Percentiles rank a stretch among this genome's conserved stretches.
phyloP scores from a whole-genome alignment of 768 basidiomycete species.

The Pulveroboletus ravenelii region DNA sequence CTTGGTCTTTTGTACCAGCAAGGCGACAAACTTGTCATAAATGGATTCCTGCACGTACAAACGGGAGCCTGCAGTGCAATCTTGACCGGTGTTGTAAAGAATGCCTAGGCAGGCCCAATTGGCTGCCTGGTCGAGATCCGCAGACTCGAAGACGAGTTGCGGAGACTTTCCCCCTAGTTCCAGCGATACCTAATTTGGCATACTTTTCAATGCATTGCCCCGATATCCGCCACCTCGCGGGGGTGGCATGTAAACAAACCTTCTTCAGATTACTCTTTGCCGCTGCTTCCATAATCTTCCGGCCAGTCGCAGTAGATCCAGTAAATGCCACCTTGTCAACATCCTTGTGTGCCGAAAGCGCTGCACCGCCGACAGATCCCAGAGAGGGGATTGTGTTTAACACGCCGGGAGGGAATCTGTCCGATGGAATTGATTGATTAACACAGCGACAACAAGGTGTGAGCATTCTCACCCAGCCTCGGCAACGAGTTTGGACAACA shows the following conservation, averaged over 20 bases:
- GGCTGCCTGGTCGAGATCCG: constrained; percentile 82
- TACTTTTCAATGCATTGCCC: constrained; percentile 8
- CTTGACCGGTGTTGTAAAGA: constrained; percentile 87
- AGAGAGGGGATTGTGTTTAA: constrained; percentile 84
- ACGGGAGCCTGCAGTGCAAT: constrained; percentile 90
- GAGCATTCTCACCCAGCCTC: constrained; percentile 67
- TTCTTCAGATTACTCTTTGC: constrained; percentile 94
- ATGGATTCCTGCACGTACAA: constrained; percentile 84
- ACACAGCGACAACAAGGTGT: constrained; percentile 9
- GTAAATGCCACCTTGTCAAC: constrained; percentile 97
- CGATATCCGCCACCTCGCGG: constrained; percentile 20
- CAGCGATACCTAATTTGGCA: constrained; percentile 60
- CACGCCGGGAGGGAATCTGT: constrained; percentile 86
- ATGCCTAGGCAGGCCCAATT: constrained; percentile 85
- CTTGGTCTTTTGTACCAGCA: constrained; percentile 63
- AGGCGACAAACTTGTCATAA: constrained; percentile 76
- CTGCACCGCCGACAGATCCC: constrained; percentile 79
- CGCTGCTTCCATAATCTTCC: constrained; percentile 88
- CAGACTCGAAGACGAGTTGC: constrained; percentile 84
- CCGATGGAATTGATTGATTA: constrained; percentile 10
- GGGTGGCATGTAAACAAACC: constrained; percentile 38
- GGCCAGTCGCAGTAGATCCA: constrained; percentile 84
- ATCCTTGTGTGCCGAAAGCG: constrained; percentile 73
- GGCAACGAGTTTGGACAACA: constrained; percentile 72
- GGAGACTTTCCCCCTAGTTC: constrained; percentile 95